Evolutionary conservation across 495 filamentous ascomycete species (phyloP).

Genomic region (Podospora pseudocomata): DNA sequence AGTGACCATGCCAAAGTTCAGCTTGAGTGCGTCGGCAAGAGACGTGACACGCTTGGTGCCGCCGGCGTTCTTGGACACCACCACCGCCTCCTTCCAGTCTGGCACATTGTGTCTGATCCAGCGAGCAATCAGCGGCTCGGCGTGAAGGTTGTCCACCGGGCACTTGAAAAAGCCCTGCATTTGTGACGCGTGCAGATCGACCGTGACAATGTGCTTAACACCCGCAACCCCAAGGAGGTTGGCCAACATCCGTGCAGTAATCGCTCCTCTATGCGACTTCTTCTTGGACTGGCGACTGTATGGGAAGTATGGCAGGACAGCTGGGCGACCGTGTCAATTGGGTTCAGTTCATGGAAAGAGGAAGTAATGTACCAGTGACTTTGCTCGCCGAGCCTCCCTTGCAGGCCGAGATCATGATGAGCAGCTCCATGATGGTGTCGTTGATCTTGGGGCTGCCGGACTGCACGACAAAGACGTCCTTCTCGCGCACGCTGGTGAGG

Average conservation of each 20-base stretch:
- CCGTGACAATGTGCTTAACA: slow-evolving; percentile 94
- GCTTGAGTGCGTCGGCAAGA: slow-evolving; percentile 88
- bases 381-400: slow-evolving; percentile 96
- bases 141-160: slow-evolving; percentile 95
- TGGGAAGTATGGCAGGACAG: slow-evolving; percentile 97
- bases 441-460: slow-evolving; percentile 96
- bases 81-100: slow-evolving; percentile 86
- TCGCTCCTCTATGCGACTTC: slow-evolving; percentile 93
- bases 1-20: slow-evolving; percentile 96
- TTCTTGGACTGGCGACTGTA: slow-evolving; percentile 99
- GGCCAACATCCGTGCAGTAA: slow-evolving; percentile 94
- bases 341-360: slow-evolving; percentile 15
- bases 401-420: slow-evolving; percentile 98
- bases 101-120: slow-evolving; percentile 89
- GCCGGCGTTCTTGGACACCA: slow-evolving; percentile 96
- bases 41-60: slow-evolving; percentile 97
- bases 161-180: slow-evolving; percentile 99
- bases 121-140: slow-evolving; percentile 90
- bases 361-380: slow-evolving; percentile 73
- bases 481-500: slow-evolving; percentile 87
- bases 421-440: slow-evolving; percentile 96
- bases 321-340: slow-evolving; percentile 41
- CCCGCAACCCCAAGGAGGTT: slow-evolving; percentile 91
- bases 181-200: slow-evolving; percentile 93
- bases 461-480: slow-evolving; percentile 98